Conservation (phyloP, 257 asterid species). For the Rhazya stricta region DNA sequence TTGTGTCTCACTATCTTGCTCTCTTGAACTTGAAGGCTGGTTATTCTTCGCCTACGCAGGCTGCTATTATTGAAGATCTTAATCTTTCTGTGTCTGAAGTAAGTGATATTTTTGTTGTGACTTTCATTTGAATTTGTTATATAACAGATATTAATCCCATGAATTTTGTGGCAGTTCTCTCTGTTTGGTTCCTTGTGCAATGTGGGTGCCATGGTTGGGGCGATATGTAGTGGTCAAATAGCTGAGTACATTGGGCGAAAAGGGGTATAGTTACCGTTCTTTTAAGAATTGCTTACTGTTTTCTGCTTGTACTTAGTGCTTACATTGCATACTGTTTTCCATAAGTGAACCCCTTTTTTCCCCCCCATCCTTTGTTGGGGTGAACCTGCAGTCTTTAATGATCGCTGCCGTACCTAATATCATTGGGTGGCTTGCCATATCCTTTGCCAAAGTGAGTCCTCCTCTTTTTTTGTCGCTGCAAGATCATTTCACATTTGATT, state of each 20-base stretch:
- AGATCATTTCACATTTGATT: not conserved
- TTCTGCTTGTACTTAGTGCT: not conserved
- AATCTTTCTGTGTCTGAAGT: constrained; percentile 80
- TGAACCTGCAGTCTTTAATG: constrained; percentile 61
- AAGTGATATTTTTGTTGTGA: constrained; percentile 16
- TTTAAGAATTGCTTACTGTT: not conserved
- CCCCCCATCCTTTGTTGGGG: not conserved
- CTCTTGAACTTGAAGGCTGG: constrained; percentile 59
- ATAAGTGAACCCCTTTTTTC: not conserved
- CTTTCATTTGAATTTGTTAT: constrained; percentile 2
- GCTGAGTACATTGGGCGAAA: constrained; percentile 94
- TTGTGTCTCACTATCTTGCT: constrained; percentile 24
- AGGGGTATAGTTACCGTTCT: constrained; percentile 48
- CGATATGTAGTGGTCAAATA: constrained; percentile 93
- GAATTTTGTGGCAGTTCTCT: constrained; percentile 52
- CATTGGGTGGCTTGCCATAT: constrained; percentile 91
- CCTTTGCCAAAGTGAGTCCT: constrained; percentile 69
- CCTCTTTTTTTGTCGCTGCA: not conserved
- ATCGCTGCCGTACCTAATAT: constrained; percentile 90
- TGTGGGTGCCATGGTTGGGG: constrained; percentile 99
- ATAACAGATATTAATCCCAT: not conserved
- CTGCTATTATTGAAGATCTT: constrained; percentile 63
- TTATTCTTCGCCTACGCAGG: constrained; percentile 83
- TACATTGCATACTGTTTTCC: not conserved
- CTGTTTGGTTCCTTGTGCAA: constrained; percentile 83